These are phyloP conservation scores for Xylariaceae sp. DNA, from an alignment of 2,329 filamentous ascomycete genomes.

Conservation along the genomic window DNA sequence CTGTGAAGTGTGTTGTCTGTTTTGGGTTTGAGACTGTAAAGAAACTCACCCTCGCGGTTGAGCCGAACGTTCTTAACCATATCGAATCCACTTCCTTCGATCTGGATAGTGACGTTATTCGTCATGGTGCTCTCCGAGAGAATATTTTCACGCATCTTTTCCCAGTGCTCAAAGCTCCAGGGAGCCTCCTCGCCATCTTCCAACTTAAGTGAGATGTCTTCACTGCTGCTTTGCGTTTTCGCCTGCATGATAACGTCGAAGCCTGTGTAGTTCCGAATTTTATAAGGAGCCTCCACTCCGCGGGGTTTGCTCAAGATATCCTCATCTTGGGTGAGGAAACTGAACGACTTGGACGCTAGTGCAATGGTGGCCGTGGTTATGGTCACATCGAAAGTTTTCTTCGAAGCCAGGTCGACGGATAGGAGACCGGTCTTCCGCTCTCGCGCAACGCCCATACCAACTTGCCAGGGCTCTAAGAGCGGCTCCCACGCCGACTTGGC, in stretches of 20 bases:
- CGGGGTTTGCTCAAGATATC: slow-evolving; percentile 92
- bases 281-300: slow-evolving; percentile 85
- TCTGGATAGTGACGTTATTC: slow-evolving; percentile 68
- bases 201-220: slow-evolving; percentile 70
- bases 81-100: slow-evolving; percentile 94
- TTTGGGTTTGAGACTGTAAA: slow-evolving; percentile 86
- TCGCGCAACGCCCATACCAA: slow-evolving; percentile 85
- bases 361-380: slow-evolving; percentile 92
- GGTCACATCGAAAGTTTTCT: slow-evolving; percentile 87
- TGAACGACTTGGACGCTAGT: slow-evolving; percentile 84
- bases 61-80: slow-evolving; percentile 82
- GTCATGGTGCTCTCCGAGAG: slow-evolving; percentile 78
- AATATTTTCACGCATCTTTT: slow-evolving; percentile 90
- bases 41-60: slow-evolving; percentile 87
- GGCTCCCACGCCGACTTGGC: slow-evolving; percentile 99
- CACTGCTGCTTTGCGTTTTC: slow-evolving; percentile 57
- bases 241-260: slow-evolving; percentile 85
- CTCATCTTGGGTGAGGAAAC: slow-evolving; percentile 82
- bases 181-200: slow-evolving; percentile 86
- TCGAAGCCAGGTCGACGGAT: slow-evolving; percentile 80
- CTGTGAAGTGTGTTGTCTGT: slow-evolving; percentile 82
- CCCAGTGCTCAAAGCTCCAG: slow-evolving; percentile 96
- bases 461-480: slow-evolving; percentile 89
- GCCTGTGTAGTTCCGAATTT: slow-evolving; percentile 91
- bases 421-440: slow-evolving; percentile 71